Percentiles rank a stretch among this genome's conserved stretches.
phyloP scores from a whole-genome alignment of 148 eudicot species.

The Salicornia ramosissima region DNA sequence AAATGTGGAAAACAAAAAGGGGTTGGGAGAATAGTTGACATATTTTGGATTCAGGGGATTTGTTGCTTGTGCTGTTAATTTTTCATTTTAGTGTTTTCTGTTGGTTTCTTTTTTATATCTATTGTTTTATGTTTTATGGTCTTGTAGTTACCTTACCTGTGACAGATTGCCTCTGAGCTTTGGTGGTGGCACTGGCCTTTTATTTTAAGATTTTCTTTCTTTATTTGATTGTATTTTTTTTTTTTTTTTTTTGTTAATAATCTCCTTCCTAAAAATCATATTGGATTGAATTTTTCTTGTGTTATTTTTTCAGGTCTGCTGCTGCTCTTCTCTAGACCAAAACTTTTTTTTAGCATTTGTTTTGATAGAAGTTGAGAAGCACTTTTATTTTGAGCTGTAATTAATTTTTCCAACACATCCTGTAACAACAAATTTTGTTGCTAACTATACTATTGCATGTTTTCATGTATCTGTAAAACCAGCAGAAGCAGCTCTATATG shows the following conservation, averaged over 20 bases:
- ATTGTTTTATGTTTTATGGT: too few species aligned
- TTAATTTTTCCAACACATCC: slow-evolving; percentile 26
- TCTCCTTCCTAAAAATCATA: slow-evolving; percentile 1
- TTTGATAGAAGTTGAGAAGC: slow-evolving; percentile 22
- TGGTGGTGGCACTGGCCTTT: not conserved
- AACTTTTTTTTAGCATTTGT: slow-evolving; percentile 24
- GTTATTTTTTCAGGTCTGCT: slow-evolving; percentile 33
- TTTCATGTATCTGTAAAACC: slow-evolving; percentile 25
- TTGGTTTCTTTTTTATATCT: not conserved
- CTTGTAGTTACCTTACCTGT: too few species aligned
- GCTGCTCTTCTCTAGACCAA: slow-evolving; percentile 27
- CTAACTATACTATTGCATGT: slow-evolving; percentile 19
- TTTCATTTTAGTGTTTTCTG: not conserved
- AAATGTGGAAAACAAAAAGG: too few species aligned
- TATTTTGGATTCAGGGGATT: not conserved
- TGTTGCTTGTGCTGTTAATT: slow-evolving; percentile 2
- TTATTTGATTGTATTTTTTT: not conserved
- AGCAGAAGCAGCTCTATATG: slow-evolving; percentile 27
- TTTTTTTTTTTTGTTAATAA: not conserved
- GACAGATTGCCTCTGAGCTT: not conserved
- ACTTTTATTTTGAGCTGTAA: slow-evolving; percentile 34
- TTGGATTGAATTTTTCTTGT: slow-evolving; percentile 2
- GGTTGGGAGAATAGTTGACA: not conserved
- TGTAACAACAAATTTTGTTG: slow-evolving; percentile 33
- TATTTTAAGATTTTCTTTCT: not conserved